phyloP scores from a whole-genome alignment of 2,329 filamentous ascomycete genomes.

The Alternaria postmessia region DNA sequence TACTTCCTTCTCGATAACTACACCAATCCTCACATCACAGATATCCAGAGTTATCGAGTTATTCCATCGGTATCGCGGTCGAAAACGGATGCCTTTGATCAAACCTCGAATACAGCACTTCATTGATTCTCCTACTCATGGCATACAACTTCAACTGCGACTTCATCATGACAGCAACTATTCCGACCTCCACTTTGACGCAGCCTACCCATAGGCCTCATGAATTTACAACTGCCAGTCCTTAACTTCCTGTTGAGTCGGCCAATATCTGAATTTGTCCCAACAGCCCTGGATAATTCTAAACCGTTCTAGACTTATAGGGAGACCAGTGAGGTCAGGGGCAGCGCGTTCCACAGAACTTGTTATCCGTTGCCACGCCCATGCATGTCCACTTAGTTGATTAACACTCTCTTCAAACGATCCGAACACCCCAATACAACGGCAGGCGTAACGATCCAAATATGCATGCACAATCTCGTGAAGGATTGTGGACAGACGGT shows the following conservation, averaged over 20 bases:
- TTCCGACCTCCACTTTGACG: neutral
- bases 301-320: neutral
- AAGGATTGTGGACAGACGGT: neutral
- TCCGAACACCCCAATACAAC: neutral
- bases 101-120: neutral
- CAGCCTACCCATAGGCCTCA: neutral
- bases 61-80: neutral
- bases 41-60: neutral
- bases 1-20: neutral
- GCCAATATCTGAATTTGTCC: neutral
- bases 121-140: neutral
- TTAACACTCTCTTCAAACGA: neutral
- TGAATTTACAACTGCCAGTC: neutral
- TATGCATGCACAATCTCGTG: neutral
- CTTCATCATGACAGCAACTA: neutral
- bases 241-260: neutral
- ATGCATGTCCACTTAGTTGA: neutral
- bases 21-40: neutral
- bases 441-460: neutral
- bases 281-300: neutral
- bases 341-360: neutral
- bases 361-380: neutral
- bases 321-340: neutral
- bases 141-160: neutral
- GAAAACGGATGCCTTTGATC: neutral